phyloP scores from a whole-genome alignment of 805 yeast species.

The Pichia heedii region DNA sequence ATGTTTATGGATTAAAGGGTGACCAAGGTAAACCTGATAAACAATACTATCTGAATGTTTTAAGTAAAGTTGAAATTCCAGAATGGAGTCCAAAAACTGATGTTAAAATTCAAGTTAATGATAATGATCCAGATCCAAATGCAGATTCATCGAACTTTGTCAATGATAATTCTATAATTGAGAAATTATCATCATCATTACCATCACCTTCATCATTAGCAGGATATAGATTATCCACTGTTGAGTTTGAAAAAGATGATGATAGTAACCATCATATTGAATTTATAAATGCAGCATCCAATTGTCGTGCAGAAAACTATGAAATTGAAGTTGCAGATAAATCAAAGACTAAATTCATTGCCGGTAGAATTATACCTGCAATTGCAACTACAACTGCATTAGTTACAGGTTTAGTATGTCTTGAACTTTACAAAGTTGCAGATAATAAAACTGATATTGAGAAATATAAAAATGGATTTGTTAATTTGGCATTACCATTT shows the following conservation, averaged over 20 bases:
- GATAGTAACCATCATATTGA: constrained; percentile 95
- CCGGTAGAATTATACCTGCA: constrained; percentile 97
- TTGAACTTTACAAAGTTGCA: constrained; percentile 86
- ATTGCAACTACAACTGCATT: constrained; percentile 98
- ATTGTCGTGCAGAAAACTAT: constrained; percentile 90
- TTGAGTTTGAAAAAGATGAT: constrained; percentile 96
- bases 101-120: constrained; percentile 74
- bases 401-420: constrained; percentile 89
- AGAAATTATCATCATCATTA: constrained; percentile 60
- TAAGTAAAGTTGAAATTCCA: constrained; percentile 41
- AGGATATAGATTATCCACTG: constrained; percentile 80
- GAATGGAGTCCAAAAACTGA: constrained; percentile 71
- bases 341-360: constrained; percentile 89
- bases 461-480: constrained; percentile 84
- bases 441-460: constrained; percentile 70
- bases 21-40: constrained; percentile 45
- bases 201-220: constrained; percentile 87
- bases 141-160: constrained; percentile 30
- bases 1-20: constrained; percentile 81
- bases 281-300: constrained; percentile 91
- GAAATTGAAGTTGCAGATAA: constrained; percentile 82
- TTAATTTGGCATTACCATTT: constrained; percentile 89
- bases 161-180: constrained; percentile 56
- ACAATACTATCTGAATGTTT: constrained; percentile 42
- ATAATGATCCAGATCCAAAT: constrained; percentile 83